Evolutionary conservation across 1,139 yeast genomes (phyloP).

Genomic region (Yamadazyma diospyri): DNA sequence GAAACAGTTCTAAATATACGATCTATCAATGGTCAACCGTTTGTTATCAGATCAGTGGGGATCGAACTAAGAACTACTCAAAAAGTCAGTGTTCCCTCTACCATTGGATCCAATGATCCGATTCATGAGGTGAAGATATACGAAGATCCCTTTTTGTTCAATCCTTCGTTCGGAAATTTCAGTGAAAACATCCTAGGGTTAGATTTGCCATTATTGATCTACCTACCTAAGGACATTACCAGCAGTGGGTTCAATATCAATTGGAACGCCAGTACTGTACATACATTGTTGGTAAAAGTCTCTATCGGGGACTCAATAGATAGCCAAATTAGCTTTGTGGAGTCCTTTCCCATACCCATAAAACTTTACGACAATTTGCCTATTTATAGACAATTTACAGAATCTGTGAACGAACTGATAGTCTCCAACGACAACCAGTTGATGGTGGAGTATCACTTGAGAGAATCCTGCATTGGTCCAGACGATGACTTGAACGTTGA

Average conservation of each 20-base stretch:
- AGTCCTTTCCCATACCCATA: conserved; percentile 45
- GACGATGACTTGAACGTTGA: conserved; percentile 39
- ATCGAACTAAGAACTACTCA: conserved; percentile 38
- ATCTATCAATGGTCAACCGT: conserved; percentile 36
- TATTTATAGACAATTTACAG: conserved; percentile 49
- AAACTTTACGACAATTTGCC: conserved; percentile 53
- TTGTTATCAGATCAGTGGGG: conserved; percentile 35
- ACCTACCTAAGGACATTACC: conserved; percentile 52
- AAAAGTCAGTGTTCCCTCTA: conserved; percentile 36
- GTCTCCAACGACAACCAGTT: conserved; percentile 42
- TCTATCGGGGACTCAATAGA: conserved; percentile 30
- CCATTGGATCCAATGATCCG: conserved; percentile 42
- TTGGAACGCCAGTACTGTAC: conserved; percentile 42
- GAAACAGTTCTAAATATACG: conserved; percentile 42
- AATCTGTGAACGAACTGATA: conserved; percentile 40
- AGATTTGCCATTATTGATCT: conserved; percentile 58
- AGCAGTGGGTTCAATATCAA: conserved; percentile 39
- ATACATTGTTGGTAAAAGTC: conserved; percentile 32
- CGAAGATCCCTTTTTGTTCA: conserved; percentile 34
- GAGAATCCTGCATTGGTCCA: conserved; percentile 51
- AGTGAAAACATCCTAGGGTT: conserved; percentile 43
- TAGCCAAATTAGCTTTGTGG: conserved; percentile 29
- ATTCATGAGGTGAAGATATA: conserved; percentile 31
- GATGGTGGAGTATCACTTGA: conserved; percentile 39
- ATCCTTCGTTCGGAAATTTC: conserved; percentile 37